phyloP scores from a whole-genome alignment of 179 eudicot species.

The Camellia oleifera region DNA sequence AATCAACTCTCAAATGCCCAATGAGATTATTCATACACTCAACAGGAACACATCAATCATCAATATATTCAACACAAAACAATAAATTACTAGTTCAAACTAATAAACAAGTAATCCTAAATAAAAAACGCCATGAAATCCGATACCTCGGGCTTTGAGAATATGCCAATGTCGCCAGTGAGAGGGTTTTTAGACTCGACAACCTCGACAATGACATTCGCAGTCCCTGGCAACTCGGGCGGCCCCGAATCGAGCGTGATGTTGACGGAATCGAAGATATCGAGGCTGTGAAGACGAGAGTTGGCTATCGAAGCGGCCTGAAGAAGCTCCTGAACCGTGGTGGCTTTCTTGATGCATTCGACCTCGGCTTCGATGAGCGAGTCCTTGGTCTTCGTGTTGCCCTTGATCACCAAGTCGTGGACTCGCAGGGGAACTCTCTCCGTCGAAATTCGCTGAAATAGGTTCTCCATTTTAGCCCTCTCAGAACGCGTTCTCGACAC shows the following conservation, averaged over 20 bases:
- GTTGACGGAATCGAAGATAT: constrained; percentile 64
- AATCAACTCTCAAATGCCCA: background rate
- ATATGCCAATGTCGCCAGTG: constrained; percentile 64
- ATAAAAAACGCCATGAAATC: background rate
- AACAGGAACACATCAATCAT: background rate
- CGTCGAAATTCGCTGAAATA: constrained; percentile 40
- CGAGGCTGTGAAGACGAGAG: constrained; percentile 44
- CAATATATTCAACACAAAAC: no score
- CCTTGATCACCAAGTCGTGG: constrained; percentile 76
- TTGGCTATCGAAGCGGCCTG: constrained; percentile 57
- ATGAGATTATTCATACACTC: background rate
- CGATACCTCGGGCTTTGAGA: constrained; percentile 70
- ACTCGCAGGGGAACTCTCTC: constrained; percentile 63
- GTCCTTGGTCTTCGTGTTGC: constrained; percentile 72
- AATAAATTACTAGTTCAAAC: background rate
- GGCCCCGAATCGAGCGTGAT: constrained; percentile 81
- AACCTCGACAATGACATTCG: constrained; percentile 71
- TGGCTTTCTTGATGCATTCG: constrained; percentile 41
- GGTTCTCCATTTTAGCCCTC: constrained; percentile 43
- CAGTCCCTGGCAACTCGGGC: constrained; percentile 65
- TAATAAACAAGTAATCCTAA: background rate
- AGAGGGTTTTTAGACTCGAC: constrained; percentile 56
- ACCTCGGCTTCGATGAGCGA: constrained; percentile 64
- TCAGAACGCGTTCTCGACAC: constrained; percentile 23
- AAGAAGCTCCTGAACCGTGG: constrained; percentile 63